Evolutionary conservation across 1,284 basidiomycete genomes (phyloP).

Genomic region (Leccinum subrobustum): DNA sequence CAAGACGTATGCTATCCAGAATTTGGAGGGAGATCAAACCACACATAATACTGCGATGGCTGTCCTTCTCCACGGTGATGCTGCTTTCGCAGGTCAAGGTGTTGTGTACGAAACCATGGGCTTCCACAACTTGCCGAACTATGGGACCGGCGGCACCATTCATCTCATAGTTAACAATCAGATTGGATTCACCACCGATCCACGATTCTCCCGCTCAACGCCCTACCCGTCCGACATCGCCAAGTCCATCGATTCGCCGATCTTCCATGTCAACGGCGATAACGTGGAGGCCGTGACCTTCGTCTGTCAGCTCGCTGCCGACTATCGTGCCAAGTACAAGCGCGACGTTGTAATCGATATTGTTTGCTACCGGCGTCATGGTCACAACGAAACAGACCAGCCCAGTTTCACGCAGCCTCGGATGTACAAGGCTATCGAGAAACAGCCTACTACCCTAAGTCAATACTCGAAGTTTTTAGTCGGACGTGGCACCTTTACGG

Average conservation of each 20-base stretch:
- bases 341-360: slow-evolving; percentile 99
- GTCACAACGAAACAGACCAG: slow-evolving; percentile 99
- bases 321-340: slow-evolving; percentile 98
- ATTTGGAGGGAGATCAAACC: slow-evolving; percentile 87
- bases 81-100: slow-evolving; percentile 98
- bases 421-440: slow-evolving; percentile 98
- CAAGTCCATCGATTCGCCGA: slow-evolving; percentile 97
- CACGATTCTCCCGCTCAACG: slow-evolving; percentile 95
- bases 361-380: slow-evolving; percentile 98
- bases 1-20: slow-evolving; percentile 96
- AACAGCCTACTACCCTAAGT: slow-evolving; percentile 90
- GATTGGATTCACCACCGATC: slow-evolving; percentile 99
- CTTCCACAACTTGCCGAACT: slow-evolving; percentile 93
- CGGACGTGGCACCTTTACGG: slow-evolving; percentile 91
- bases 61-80: slow-evolving; percentile 96
- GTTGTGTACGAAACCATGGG: slow-evolving; percentile 99
- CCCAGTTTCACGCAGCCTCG: slow-evolving; percentile 98
- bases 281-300: slow-evolving; percentile 98
- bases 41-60: slow-evolving; percentile 85
- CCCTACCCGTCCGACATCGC: slow-evolving; percentile 99
- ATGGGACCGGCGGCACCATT: slow-evolving; percentile 97
- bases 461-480: slow-evolving; percentile 92
- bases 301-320: slow-evolving; percentile 96
- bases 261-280: slow-evolving; percentile 99
- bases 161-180: slow-evolving; percentile 99